Conservation (phyloP, 2,329 filamentous ascomycete genomes). For the Basipetospora chlamydospora region DNA sequence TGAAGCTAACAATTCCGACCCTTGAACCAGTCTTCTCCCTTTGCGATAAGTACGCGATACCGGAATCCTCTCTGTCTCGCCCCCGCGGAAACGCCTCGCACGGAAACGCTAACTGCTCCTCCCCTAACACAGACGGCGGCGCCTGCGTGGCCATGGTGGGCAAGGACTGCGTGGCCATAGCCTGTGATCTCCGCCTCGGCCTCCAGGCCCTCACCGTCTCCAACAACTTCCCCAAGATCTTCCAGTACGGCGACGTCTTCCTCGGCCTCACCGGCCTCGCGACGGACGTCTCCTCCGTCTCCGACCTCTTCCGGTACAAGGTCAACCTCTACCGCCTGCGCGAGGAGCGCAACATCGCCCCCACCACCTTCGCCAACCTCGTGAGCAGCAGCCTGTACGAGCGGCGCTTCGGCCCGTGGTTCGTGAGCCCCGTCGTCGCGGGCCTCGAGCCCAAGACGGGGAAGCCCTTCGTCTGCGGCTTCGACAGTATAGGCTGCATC, state of each 20-base stretch:
- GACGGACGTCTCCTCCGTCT: slow-evolving; percentile 88
- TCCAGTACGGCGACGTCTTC: slow-evolving; percentile 91
- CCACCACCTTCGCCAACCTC: slow-evolving; percentile 90
- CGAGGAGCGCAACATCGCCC: slow-evolving; percentile 92
- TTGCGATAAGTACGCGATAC: slow-evolving; percentile 77
- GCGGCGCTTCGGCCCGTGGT: slow-evolving; percentile 89
- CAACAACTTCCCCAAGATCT: slow-evolving; percentile 99
- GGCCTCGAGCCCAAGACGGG: slow-evolving; percentile 89
- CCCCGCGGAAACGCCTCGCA: too few species aligned
- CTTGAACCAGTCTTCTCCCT: slow-evolving; percentile 74
- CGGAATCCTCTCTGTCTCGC: too few species aligned
- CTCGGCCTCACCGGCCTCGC: slow-evolving; percentile 92
- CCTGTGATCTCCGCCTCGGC: slow-evolving; percentile 94
- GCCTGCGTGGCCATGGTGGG: slow-evolving; percentile 98
- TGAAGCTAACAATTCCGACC: slow-evolving; percentile 17
- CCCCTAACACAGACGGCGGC: slow-evolving; percentile 51
- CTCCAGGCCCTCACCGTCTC: slow-evolving; percentile 93
- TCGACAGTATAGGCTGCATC: slow-evolving; percentile 98
- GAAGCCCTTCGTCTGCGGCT: slow-evolving; percentile 95
- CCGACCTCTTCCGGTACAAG: slow-evolving; percentile 98
- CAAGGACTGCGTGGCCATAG: slow-evolving; percentile 99
- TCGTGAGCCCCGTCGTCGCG: slow-evolving; percentile 86
- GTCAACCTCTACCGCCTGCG: slow-evolving; percentile 99
- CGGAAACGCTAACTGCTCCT: too few species aligned
- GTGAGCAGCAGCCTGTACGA: slow-evolving; percentile 87